Evolutionary conservation across 768 basidiomycete species (phyloP), one percentile per base, ranked within the genome.

Genomic region (Tephrocybe rancida): DNA sequence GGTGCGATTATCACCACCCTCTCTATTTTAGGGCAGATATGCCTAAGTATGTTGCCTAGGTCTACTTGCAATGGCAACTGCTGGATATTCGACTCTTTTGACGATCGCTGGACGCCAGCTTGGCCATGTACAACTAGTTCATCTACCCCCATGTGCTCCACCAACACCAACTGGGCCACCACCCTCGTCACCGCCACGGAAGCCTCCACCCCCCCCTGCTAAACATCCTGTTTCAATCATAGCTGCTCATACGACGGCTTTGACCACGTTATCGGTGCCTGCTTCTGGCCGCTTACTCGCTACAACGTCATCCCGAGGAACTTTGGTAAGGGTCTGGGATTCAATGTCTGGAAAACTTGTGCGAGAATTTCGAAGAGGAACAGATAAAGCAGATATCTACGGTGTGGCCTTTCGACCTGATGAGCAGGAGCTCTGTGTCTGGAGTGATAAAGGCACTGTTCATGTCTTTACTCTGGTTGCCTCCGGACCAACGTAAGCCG

Each of bases 401-500:
- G 92, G 92, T 2, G 88, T 95, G 18, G 87, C 88, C 11, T 93
- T 95, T 69, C 81, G 93, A 32, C 86, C 85, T 3, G 92, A 93
- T 60, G 95, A 95, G 62, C 81, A 79, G 52, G 91, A 94, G 60
- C 73, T 96, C 0, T 92, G 90, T 62, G 93, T 92, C 9, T 93
- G 92, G 88, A 95, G 92, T 64, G 94, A 97, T 69, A 97, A 97
- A 70, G 94, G 94, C 30, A 97, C 94, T 0, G 85, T 97, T 6
- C 94, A 97, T 66, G 77, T 95, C 38, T 96, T 95, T 69, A 85
- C 88, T 38, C 76, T 96, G 21, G 76, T 80, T 43, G 77, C 79
- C 35, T 82, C 87, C 18, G 85, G 85, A 7, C 69, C 82, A 57
- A 81, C 83, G 87, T 89, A 68, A 77, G 87, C 46, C 44, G 49